A percentile compares a stretch with the other conserved stretches of the same genome.
Conservation (phyloP, 805 yeast species). For the Starmera caribaea region DNA sequence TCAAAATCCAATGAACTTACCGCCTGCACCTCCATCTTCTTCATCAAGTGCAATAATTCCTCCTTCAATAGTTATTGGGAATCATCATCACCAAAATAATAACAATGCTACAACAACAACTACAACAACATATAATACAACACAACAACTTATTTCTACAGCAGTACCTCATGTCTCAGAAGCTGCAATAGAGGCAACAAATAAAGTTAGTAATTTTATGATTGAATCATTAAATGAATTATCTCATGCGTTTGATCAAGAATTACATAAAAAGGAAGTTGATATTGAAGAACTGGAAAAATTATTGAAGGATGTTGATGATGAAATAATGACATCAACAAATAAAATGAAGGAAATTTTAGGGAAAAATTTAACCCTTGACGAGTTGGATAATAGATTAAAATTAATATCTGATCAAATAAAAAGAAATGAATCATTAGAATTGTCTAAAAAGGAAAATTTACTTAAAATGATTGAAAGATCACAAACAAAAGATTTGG, state of each 20-base stretch:
- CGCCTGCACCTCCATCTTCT: not conserved
- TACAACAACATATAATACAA: too few relatives aligned
- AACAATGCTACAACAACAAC: not conserved
- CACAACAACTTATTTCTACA: not conserved
- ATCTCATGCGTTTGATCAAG: slow-evolving; percentile 43
- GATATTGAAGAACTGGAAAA: slow-evolving; percentile 40
- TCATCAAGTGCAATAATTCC: too few relatives aligned
- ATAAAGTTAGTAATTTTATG: slow-evolving; percentile 40
- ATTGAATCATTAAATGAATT: slow-evolving; percentile 37
- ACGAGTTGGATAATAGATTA: slow-evolving; percentile 5
- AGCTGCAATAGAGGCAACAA: slow-evolving; percentile 44
- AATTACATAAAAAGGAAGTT: slow-evolving; percentile 42
- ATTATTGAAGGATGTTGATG: slow-evolving; percentile 30
- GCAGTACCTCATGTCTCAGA: slow-evolving; percentile 37
- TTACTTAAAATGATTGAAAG: slow-evolving; percentile 19
- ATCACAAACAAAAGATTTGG: slow-evolving; percentile 18
- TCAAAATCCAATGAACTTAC: slow-evolving; percentile 7
- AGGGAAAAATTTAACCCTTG: slow-evolving; percentile 9
- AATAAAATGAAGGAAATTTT: slow-evolving; percentile 13
- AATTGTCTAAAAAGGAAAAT: slow-evolving; percentile 15
- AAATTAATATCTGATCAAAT: slow-evolving; percentile 10
- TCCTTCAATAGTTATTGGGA: too few relatives aligned
- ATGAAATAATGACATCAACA: slow-evolving; percentile 28
- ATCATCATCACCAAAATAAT: slow-evolving; percentile 1
- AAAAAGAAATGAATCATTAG: slow-evolving; percentile 10